These are phyloP conservation scores for Thymus quinquecostatus DNA, from an alignment of 257 asterid species.

Conservation along the genomic window DNA sequence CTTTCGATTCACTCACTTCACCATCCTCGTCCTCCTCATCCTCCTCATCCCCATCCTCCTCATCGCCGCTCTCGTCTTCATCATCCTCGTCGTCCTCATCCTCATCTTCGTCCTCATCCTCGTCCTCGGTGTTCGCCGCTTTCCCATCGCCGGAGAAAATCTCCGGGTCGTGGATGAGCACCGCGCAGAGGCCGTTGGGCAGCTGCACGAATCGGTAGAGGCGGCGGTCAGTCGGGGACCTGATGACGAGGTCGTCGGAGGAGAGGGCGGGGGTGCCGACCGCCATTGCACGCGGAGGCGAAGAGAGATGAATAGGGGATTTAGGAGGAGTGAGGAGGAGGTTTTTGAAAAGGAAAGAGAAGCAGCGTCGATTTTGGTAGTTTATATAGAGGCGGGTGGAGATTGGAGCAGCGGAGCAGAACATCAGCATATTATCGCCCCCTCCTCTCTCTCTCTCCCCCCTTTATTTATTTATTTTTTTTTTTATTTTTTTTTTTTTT, in stretches of 20 bases:
- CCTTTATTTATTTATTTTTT: neutral
- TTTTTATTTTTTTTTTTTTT: neutral
- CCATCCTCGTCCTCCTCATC: constrained; percentile 46
- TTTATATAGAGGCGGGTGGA: constrained; percentile 28
- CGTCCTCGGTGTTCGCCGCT: constrained; percentile 32
- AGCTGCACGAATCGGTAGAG: constrained; percentile 84
- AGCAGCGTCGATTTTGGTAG: constrained; percentile 22
- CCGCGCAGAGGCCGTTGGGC: constrained; percentile 79
- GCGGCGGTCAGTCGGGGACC: constrained; percentile 84
- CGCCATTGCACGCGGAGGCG: constrained; percentile 50
- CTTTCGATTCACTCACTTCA: constrained; percentile 44
- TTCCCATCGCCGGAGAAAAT: constrained; percentile 49
- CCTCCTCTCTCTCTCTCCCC: neutral
- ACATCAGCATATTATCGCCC: neutral
- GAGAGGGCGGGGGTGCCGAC: constrained; percentile 55
- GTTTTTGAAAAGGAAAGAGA: constrained; percentile 16
- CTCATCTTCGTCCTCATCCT: constrained; percentile 44
- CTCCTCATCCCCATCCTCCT: constrained; percentile 39
- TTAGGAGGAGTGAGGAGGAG: constrained; percentile 1
- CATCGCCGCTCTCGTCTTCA: constrained; percentile 44
- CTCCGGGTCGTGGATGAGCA: constrained; percentile 96
- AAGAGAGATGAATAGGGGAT: constrained; percentile 27
- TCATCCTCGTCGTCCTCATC: constrained; percentile 40
- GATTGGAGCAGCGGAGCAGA: constrained; percentile 22
- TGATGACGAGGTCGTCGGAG: constrained; percentile 76